phyloP scores from a whole-genome alignment of 2,329 filamentous ascomycete genomes.

The Malbranchea cinnamomea region DNA sequence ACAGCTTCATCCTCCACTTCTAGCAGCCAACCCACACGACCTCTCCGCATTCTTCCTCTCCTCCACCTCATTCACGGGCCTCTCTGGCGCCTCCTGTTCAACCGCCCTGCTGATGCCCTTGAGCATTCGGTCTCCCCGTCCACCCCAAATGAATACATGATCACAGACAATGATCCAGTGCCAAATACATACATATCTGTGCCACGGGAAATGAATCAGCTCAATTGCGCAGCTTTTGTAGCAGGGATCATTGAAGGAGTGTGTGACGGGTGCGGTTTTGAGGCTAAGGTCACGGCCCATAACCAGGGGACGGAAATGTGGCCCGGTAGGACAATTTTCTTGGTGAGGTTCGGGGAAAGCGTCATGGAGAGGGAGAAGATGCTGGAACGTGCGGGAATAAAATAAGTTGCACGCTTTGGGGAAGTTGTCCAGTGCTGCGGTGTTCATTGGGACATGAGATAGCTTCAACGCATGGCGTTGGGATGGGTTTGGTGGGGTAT shows the following conservation, averaged over 20 bases:
- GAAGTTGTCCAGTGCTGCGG: no score
- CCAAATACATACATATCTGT: slow-evolving; percentile 91
- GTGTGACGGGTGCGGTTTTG: slow-evolving; percentile 83
- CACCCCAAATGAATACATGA: slow-evolving; percentile 95
- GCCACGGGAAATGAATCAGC: slow-evolving; percentile 85
- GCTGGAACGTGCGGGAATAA: slow-evolving; percentile 45
- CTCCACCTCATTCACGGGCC: slow-evolving; percentile 91
- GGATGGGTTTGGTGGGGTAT: no score
- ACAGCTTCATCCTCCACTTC: slow-evolving; percentile 59
- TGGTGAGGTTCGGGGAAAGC: slow-evolving; percentile 83
- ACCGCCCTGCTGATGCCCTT: slow-evolving; percentile 75
- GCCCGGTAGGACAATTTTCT: slow-evolving; percentile 89
- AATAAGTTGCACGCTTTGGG: no score
- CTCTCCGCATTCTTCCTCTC: slow-evolving; percentile 75
- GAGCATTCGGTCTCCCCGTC: slow-evolving; percentile 72
- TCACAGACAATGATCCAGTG: slow-evolving; percentile 92
- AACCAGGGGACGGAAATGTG: slow-evolving; percentile 65
- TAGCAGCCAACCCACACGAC: slow-evolving; percentile 49
- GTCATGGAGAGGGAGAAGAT: slow-evolving; percentile 85
- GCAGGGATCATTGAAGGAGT: slow-evolving; percentile 92
- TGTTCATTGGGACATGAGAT: no score
- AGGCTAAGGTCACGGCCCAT: slow-evolving; percentile 79
- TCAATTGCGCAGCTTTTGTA: slow-evolving; percentile 92
- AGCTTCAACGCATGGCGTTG: no score
- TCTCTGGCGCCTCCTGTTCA: slow-evolving; percentile 85